Evolutionary conservation across 345 rosid genomes (phyloP), one percentile per base, ranked within the genome.

Genomic region (Lenwebbia sp.): DNA sequence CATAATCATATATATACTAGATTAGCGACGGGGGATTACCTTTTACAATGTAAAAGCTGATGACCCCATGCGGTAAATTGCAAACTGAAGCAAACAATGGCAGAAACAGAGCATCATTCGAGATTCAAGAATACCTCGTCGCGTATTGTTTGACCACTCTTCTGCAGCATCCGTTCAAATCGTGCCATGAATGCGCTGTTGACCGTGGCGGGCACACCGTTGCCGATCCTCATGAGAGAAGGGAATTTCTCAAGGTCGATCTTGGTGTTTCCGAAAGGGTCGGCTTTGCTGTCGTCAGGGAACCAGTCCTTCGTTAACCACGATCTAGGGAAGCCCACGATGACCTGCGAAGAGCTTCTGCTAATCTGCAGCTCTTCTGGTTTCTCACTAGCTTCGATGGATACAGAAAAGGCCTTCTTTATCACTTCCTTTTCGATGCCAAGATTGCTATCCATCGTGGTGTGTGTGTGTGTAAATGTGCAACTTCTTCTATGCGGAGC

Each of bases 151-250:
- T 88, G 47, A 60, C 74, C 2, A 13, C 1, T 14, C 54, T 5
- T 44, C 70, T 49, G 51, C 81, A 89, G 40, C 52, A 92, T 70
- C 49, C 62, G 9, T 37, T 84, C 51, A 83, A 91, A 92, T 76
- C 89, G 87, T 21, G 41, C 75, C 62, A 91, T 84, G 85, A 93
- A 95, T 70, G 93, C 97, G 88, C 91, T 86, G 88, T 96, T 94
- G 54, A 93, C 92, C 15, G 87, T 88, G 82, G 94, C 97, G 82
- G 83, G 86, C 28, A 74, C 89, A 60, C 87, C 83, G 57, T 88
- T 91, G 82, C 94, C 95, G 15, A 96, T 58, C 84, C 87, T 92
- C 88, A 88, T 90, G 54, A 96, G 92, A 85, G 93, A 92, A 75
- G 94, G 95, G 57, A 92, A 91, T 0, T 88, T 74, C 11, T 52